Evolutionary conservation across 208 protist species (phyloP).

Genomic region (Vickermania ingenoplastis): DNA sequence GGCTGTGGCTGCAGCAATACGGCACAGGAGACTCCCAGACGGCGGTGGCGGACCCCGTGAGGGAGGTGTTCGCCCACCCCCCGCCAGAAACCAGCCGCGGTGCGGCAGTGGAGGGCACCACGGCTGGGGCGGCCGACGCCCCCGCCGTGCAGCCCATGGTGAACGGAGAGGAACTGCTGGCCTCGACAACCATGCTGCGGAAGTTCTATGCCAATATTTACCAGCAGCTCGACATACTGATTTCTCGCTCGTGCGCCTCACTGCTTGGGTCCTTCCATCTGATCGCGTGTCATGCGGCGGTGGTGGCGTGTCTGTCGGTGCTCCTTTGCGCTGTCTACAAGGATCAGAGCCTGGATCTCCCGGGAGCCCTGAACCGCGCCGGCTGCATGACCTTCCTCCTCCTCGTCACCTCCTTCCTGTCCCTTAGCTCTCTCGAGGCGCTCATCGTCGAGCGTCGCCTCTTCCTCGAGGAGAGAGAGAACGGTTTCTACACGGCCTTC

Average conservation of each 20-base stretch:
- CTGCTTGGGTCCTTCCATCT: slow-evolving; percentile 75
- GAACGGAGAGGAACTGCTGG: slow-evolving; percentile 32
- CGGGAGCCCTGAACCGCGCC: slow-evolving; percentile 80
- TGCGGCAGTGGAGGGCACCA: not conserved
- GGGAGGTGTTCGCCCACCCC: not conserved
- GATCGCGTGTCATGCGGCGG: slow-evolving; percentile 68
- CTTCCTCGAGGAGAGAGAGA: slow-evolving; percentile 81
- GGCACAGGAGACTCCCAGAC: slow-evolving; percentile 3
- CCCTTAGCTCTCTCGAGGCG: slow-evolving; percentile 80
- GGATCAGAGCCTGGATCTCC: slow-evolving; percentile 69
- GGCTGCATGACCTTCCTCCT: slow-evolving; percentile 80
- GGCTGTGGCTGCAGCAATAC: slow-evolving; percentile 43
- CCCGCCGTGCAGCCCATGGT: not conserved
- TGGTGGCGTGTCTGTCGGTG: slow-evolving; percentile 54
- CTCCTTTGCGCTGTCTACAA: slow-evolving; percentile 82
- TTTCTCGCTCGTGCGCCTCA: slow-evolving; percentile 46
- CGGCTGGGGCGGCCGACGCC: not conserved
- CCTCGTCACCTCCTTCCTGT: slow-evolving; percentile 79
- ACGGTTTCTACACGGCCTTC: slow-evolving; percentile 78
- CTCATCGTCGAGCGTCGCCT: slow-evolving; percentile 83
- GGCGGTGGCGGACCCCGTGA: not conserved
- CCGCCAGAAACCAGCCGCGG: not conserved
- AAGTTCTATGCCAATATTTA: slow-evolving; percentile 83
- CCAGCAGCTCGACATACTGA: slow-evolving; percentile 67
- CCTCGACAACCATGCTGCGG: slow-evolving; percentile 28